Evolutionary conservation across 441 rosid genomes (phyloP).

Genomic region (Cnidoscolus chayamansa): DNA sequence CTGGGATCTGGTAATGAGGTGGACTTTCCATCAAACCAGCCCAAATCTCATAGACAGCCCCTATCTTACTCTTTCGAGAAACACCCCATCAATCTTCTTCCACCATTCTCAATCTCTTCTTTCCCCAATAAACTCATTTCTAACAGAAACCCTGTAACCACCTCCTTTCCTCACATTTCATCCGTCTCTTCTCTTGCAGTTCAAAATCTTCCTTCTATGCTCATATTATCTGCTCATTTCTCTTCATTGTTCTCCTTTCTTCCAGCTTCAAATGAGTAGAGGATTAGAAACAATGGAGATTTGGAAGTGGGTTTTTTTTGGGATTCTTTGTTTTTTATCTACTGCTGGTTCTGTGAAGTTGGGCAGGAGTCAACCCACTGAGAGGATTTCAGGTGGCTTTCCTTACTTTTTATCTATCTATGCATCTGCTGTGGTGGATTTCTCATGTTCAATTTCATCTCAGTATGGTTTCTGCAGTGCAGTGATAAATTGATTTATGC

Average conservation of each 20-base stretch:
- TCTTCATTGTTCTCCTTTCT: constrained; percentile 16
- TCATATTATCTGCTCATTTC: constrained; percentile 12
- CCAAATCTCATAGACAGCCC: background rate
- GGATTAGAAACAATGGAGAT: constrained; percentile 36
- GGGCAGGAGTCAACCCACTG: constrained; percentile 68
- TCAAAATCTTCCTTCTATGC: background rate
- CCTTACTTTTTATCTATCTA: no score
- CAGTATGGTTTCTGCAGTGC: background rate
- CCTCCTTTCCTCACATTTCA: constrained; percentile 32
- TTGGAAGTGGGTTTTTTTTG: constrained; percentile 53
- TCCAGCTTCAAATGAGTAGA: background rate
- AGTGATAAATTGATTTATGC: constrained; percentile 11
- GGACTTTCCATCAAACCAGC: constrained; percentile 29
- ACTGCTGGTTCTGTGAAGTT: constrained; percentile 51
- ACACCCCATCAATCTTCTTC: background rate
- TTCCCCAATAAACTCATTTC: constrained; percentile 20
- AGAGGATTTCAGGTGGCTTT: constrained; percentile 75
- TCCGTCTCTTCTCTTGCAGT: constrained; percentile 20
- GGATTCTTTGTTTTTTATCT: constrained; percentile 33
- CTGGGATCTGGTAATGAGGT: constrained; percentile 31
- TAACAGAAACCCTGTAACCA: constrained; percentile 22
- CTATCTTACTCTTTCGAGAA: no score
- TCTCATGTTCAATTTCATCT: background rate
- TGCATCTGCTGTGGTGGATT: background rate
- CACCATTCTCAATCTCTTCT: constrained; percentile 17